These are phyloP conservation scores for Calonectria pseudoreteaudii DNA, from an alignment of 2,329 filamentous ascomycete genomes.

Conservation along the genomic window DNA sequence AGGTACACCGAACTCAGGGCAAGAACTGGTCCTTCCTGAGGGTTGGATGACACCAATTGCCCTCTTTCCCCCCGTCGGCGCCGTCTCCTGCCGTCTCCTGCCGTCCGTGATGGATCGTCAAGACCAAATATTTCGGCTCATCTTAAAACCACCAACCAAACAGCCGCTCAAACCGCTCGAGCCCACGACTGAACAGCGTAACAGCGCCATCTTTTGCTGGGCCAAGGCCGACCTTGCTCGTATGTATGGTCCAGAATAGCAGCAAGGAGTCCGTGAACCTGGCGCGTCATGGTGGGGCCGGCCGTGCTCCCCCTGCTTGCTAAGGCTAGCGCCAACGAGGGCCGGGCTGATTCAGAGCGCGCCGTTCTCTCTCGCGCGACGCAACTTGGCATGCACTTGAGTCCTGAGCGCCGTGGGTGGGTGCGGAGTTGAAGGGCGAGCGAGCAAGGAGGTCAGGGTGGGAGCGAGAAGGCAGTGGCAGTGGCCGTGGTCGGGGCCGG, in stretches of 20 bases:
- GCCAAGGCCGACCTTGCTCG: slow-evolving; percentile 30
- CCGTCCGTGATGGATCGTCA: background rate
- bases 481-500: too few species aligned
- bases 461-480: background rate
- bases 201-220: background rate
- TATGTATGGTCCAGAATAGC: slow-evolving; percentile 31
- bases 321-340: slow-evolving; percentile 31
- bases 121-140: slow-evolving; percentile 9
- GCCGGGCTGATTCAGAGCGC: slow-evolving; percentile 33
- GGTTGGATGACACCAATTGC: background rate
- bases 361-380: slow-evolving; percentile 3
- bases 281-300: slow-evolving; percentile 36
- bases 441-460: background rate
- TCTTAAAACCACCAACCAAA: slow-evolving; percentile 26
- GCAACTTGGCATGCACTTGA: background rate
- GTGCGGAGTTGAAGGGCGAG: background rate
- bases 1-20: background rate
- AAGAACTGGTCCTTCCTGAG: background rate
- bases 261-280: slow-evolving; percentile 29
- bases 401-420: background rate
- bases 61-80: background rate
- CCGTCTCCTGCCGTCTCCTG: slow-evolving; percentile 4
- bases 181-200: slow-evolving; percentile 11
- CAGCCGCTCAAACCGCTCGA: slow-evolving; percentile 1
- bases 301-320: slow-evolving; percentile 6